phyloP scores from a whole-genome alignment of 1,139 yeast genomes.

The Magnusiomyces suaveolens region DNA sequence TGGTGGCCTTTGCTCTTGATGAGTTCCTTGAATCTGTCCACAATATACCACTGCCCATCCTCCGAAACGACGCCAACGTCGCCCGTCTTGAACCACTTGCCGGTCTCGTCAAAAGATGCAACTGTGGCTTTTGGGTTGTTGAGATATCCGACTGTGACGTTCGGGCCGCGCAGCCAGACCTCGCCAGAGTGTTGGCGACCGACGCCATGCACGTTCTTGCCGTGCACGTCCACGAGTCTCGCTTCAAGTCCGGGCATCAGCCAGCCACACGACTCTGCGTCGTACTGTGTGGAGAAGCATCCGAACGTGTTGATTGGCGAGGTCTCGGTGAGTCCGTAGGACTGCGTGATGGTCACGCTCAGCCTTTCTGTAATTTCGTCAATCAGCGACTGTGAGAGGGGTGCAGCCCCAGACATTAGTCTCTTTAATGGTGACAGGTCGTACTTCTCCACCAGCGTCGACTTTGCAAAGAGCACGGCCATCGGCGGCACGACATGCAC shows the following conservation, averaged over 20 bases:
- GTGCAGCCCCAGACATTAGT: constrained; percentile 34
- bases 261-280: constrained; percentile 40
- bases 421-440: constrained; percentile 19
- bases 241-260: constrained; percentile 36
- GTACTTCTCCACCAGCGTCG: constrained; percentile 30
- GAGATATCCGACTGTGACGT: constrained; percentile 52
- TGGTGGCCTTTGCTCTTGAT: constrained; percentile 80
- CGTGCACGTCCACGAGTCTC: constrained; percentile 37
- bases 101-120: constrained; percentile 38
- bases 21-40: constrained; percentile 72
- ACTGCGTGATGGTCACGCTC: constrained; percentile 37
- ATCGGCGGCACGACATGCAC: constrained; percentile 34
- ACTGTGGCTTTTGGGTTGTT: constrained; percentile 47
- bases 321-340: constrained; percentile 62
- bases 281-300: constrained; percentile 17
- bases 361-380: constrained; percentile 22
- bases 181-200: constrained; percentile 51
- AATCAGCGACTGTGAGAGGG: constrained; percentile 27
- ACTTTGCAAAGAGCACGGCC: constrained; percentile 32
- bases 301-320: constrained; percentile 27
- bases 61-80: constrained; percentile 53
- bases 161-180: constrained; percentile 61
- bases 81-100: constrained; percentile 62
- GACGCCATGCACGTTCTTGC: constrained; percentile 47
- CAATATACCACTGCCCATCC: constrained; percentile 49